Evolutionary conservation across 2,329 filamentous ascomycete species (phyloP), one percentile per base, ranked within the genome.

Genomic region (Colletotrichum musae): DNA sequence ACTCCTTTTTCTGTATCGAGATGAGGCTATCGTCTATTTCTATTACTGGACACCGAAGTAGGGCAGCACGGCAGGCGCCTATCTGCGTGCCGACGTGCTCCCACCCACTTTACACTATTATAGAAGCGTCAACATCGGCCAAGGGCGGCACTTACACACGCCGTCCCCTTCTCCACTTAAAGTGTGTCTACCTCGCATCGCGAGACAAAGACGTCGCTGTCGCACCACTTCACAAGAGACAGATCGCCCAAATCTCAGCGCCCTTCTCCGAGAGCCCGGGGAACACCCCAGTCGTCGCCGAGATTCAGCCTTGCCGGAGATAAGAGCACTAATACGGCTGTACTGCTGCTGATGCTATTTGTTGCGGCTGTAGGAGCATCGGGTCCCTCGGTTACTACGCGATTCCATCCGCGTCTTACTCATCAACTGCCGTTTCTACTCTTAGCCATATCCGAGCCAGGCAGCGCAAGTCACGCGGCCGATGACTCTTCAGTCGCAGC

Each of bases 301-400:
- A 52, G 45, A 57, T 61, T 47, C 62, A 70, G 67, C 63, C 67
- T 70, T 70, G 62, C 52, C 56, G 57, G 63, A 41, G 45, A 61
- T 39, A 26, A 61, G 50, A 16, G n/a, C 41, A 24, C 28, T 18
- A 18, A 18, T 21, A 66, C 43, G 36, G 61, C 48, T 43, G 10
- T 10, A 13, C 41, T 41, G 41, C 21, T 57, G 60, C 48, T 64
- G 28, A 54, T 16, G 57, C 28, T 45, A 24, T 24, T 15, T 43
- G 41, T 12, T 43, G 16, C 16, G 15, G 13, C 10, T 36, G 5
- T 36, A 24, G 32, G 7, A 36, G 2, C 32, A 36, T 36, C 32
- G 32, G 16, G 6, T 13, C 41, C 16, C 16, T 43, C 13, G 50
- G 26, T 28, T 28, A 47, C 36, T 45, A 21, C 18, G 15, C 28